Percentiles rank a stretch among this genome's conserved stretches.
Evolutionary conservation across 2,329 filamentous ascomycete species (phyloP).

Genomic region (Fusarium heterosporum): DNA sequence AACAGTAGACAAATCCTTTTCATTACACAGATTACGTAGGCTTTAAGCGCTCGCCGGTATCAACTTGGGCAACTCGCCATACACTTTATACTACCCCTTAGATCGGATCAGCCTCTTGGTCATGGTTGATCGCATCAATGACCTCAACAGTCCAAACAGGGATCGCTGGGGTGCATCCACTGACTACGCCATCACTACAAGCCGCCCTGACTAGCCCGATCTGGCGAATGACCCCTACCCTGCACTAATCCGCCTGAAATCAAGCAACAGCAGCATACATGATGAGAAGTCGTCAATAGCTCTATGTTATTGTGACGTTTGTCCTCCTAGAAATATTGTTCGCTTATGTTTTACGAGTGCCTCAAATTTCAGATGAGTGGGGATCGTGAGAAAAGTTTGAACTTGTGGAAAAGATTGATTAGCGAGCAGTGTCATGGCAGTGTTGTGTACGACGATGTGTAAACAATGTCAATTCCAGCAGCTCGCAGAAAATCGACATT

Average conservation of each 20-base stretch:
- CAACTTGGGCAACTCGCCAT: not conserved
- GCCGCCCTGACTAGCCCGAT: constrained; percentile 14
- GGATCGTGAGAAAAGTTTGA: no score
- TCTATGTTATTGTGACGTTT: no score
- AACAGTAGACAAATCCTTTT: not conserved
- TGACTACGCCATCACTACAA: not conserved
- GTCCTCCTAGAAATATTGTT: no score
- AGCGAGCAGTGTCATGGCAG: no score
- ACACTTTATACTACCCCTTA: not conserved
- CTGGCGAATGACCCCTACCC: constrained; percentile 5
- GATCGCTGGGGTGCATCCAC: constrained; percentile 30
- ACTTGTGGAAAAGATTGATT: no score
- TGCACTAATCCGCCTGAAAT: not conserved
- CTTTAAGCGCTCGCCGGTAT: not conserved
- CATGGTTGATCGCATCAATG: constrained; percentile 31
- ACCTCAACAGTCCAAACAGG: constrained; percentile 37
- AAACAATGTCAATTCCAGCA: no score
- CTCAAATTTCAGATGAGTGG: no score
- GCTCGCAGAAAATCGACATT: no score
- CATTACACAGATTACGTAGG: constrained; percentile 4
- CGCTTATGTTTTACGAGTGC: no score
- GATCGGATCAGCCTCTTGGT: not conserved
- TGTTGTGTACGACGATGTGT: no score
- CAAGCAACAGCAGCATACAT: no score
- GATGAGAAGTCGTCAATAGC: no score